These are phyloP conservation scores for Neurospora sp. DNA, from an alignment of 495 filamentous ascomycete species.

Conservation along the genomic window DNA sequence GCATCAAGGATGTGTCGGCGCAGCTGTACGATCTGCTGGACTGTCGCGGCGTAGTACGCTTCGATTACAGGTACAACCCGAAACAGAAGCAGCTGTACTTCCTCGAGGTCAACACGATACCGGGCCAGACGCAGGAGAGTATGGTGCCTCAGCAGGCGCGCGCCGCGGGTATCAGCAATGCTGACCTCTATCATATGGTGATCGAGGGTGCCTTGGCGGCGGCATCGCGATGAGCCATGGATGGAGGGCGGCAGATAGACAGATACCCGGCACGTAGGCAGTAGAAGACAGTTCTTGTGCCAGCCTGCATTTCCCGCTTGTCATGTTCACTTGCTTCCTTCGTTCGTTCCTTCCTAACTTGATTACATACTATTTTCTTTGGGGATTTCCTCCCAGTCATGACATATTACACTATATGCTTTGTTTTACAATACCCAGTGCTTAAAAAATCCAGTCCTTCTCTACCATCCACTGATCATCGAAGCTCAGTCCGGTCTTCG, in stretches of 20 bases:
- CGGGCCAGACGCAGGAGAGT: background rate
- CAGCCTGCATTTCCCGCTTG: background rate
- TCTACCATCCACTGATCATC: conserved; percentile 44
- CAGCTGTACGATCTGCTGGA: background rate
- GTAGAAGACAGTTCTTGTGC: background rate
- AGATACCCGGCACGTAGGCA: background rate
- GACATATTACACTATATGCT: background rate
- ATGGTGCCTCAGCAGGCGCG: background rate
- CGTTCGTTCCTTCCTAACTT: background rate
- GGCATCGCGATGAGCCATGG: background rate
- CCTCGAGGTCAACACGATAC: background rate
- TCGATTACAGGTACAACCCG: background rate
- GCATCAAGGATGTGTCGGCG: background rate
- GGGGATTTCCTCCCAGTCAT: background rate
- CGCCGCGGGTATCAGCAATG: background rate
- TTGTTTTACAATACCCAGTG: background rate
- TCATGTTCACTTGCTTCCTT: background rate
- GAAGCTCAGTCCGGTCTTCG: conserved; percentile 27
- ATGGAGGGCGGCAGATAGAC: background rate
- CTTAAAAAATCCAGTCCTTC: conserved; percentile 23
- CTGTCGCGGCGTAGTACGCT: background rate
- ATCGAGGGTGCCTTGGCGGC: background rate
- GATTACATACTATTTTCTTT: background rate
- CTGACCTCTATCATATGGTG: background rate
- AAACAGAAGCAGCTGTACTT: background rate